Conservation (phyloP, 2,329 filamentous ascomycete genomes). For the Lasiodiplodia theobromae region DNA sequence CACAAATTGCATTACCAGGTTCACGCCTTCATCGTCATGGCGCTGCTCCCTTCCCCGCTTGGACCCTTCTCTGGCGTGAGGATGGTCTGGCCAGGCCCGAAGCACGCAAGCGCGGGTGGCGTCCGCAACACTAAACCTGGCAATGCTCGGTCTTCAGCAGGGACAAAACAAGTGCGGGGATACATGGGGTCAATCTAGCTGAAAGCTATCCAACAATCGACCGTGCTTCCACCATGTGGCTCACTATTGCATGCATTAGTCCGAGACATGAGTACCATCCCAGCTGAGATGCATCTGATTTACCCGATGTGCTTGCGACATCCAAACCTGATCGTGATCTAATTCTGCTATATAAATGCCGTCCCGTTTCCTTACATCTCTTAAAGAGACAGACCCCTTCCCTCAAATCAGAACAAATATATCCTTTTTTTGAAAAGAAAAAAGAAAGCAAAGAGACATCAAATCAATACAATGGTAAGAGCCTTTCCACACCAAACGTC, state of each 20-base stretch:
- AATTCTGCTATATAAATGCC: neutral
- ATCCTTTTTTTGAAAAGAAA: neutral
- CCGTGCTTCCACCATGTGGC: constrained; percentile 17
- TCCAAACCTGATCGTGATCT: neutral
- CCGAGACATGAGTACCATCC: neutral
- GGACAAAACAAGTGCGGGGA: constrained; percentile 9
- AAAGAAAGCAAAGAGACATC: neutral
- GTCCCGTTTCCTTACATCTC: neutral
- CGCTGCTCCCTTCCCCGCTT: neutral
- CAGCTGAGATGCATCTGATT: constrained; percentile 6
- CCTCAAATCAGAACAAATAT: neutral
- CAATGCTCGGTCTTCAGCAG: neutral
- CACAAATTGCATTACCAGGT: neutral
- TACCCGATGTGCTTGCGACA: neutral
- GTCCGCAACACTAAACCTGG: constrained; percentile 9
- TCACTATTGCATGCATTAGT: neutral
- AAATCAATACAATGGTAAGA: constrained; percentile 6
- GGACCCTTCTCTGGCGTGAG: constrained; percentile 4
- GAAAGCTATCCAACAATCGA: constrained; percentile 3
- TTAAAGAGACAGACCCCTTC: neutral
- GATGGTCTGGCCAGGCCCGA: constrained; percentile 3
- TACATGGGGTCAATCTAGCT: constrained; percentile 19
- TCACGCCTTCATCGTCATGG: constrained; percentile 27
- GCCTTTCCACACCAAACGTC: neutral
- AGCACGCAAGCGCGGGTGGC: constrained; percentile 6